phyloP scores from a whole-genome alignment of 331 rosid species.

The Dryas integrifolia region DNA sequence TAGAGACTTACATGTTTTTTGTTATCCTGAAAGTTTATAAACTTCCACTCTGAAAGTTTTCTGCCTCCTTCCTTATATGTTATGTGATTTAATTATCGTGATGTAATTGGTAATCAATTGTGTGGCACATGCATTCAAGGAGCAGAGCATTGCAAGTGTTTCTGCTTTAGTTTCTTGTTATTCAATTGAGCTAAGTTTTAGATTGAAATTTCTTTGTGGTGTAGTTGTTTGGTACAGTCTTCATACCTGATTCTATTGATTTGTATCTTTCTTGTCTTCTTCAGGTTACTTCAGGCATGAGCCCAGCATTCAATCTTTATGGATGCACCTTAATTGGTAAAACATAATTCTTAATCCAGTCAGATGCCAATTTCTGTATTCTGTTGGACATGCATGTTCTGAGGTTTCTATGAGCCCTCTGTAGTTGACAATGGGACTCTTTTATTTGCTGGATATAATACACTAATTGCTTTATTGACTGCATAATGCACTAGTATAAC shows the following conservation, averaged over 20 bases:
- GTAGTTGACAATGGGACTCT: too few species aligned
- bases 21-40: not conserved
- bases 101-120: not conserved
- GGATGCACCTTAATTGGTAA: conserved; percentile 90
- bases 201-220: not conserved
- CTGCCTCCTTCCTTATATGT: not conserved
- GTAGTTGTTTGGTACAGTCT: conserved; percentile 5
- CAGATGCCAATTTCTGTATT: not conserved
- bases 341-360: conserved; percentile 13
- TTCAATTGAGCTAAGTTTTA: not conserved
- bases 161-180: not conserved
- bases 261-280: conserved; percentile 18
- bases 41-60: not conserved
- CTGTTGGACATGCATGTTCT: not conserved
- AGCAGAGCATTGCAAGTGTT: not conserved
- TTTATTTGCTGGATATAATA: not conserved
- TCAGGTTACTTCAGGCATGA: conserved; percentile 97
- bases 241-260: conserved; percentile 16
- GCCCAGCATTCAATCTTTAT: conserved; percentile 75
- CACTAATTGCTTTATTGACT: not conserved
- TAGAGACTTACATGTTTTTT: too few species aligned
- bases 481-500: not conserved
- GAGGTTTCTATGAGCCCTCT: not conserved
- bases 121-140: too few species aligned
- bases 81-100: not conserved